phyloP scores from a whole-genome alignment of 228 moss, liverwort and hornwort genomes.

The Sphagnum magellanicum region DNA sequence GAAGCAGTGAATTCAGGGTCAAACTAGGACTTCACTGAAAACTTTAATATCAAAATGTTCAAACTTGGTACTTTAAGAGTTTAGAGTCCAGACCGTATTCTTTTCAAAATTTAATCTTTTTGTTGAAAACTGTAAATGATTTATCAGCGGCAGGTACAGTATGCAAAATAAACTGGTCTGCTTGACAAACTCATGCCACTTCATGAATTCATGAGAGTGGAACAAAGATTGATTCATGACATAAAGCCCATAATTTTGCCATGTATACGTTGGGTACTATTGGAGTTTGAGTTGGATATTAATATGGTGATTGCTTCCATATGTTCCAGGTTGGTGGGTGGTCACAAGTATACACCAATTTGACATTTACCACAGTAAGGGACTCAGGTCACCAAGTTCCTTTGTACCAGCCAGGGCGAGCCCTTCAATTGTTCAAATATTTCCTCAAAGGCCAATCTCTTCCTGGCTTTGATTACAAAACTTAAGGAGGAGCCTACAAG shows the following conservation, averaged over 20 bases:
- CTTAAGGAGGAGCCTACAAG: too few relatives aligned
- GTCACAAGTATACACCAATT: conserved; percentile 40
- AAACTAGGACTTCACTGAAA: too few relatives aligned
- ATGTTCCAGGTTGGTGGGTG: conserved; percentile 45
- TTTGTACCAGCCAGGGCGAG: conserved; percentile 46
- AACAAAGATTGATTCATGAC: background rate
- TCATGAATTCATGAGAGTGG: background rate
- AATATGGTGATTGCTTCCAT: background rate
- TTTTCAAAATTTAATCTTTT: too few relatives aligned
- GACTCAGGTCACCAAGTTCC: conserved; percentile 65
- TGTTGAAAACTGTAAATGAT: too few relatives aligned
- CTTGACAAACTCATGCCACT: background rate
- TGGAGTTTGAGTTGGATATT: background rate
- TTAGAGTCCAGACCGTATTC: too few relatives aligned
- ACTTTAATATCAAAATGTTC: too few relatives aligned
- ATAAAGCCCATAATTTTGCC: background rate
- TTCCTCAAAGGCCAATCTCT: conserved; percentile 31
- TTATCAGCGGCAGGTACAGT: too few relatives aligned
- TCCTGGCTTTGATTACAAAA: conserved; percentile 24
- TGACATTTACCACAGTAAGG: conserved; percentile 61
- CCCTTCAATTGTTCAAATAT: conserved; percentile 32
- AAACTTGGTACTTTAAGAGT: too few relatives aligned
- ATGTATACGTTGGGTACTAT: background rate
- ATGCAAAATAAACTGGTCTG: too few relatives aligned
- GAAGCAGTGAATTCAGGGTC: too few relatives aligned